Evolutionary conservation across 192 early-diverging fungal genomes (phyloP), one percentile per base, ranked within the genome.

Genomic region (Spizellomyces punctatus): DNA sequence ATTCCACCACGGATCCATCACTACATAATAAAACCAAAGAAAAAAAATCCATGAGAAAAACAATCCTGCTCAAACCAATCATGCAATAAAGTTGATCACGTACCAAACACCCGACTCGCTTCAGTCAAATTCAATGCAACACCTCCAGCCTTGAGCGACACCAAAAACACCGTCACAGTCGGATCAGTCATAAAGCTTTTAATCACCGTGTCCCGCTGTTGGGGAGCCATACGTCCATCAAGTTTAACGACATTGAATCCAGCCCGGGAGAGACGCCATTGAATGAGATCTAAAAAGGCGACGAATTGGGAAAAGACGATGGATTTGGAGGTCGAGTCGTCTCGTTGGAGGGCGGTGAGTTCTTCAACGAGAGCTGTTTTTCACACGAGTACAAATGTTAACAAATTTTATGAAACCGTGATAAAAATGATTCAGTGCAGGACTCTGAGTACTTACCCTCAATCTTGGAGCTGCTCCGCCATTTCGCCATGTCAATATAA

Each of bases 401-500:
- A 6, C 27, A 36, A 46, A 22, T 62, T 4, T 17, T 42, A 63
- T 55, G 14, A 65, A 27, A 55, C 43, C 41, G 8, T 50, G 65
- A 60, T 59, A 45, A 43, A 27, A 67, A 6, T 16, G 9, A 68
- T 36, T 5, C 16, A 52, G 6, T 17, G 17, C 36, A 41, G 16
- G 6, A 41, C 0, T n/a, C 6, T 7, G 46, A 45, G 5, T 44
- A 10, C 43, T 3, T 63, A 79, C 78, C 75, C 76, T 98, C 94
- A 67, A 98, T 98, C 75, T 98, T 98, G 55, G 95, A 94, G 41
- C 91, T 93, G 54, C 91, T 93, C 46, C 90, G 76, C 95, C 95
- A 98, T 8, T 82, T 86, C 47, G 74, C 71, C 89, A 98, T 90
- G 76, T 98, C 88, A 57, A 98, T 94, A 45, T 93, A 90, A 73